Evolutionary conservation across 805 yeast genomes (phyloP).

Genomic region (Pachysolen tannophilus): DNA sequence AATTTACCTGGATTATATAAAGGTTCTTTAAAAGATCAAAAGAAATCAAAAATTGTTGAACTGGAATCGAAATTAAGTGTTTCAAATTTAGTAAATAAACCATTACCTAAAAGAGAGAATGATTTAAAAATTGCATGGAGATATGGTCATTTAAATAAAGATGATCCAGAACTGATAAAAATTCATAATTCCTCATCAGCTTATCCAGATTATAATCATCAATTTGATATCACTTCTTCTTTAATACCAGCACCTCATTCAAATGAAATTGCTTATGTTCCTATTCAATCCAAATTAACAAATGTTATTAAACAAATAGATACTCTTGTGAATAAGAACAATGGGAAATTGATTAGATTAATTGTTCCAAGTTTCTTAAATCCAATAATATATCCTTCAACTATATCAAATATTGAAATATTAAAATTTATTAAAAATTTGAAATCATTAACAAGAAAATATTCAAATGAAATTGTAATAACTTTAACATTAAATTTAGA

Average conservation of each 20-base stretch:
- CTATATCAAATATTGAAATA: constrained; percentile 32
- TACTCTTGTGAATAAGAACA: constrained; percentile 31
- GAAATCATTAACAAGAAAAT: constrained; percentile 41
- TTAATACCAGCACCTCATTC: constrained; percentile 58
- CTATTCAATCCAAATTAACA: constrained; percentile 19
- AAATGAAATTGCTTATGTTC: constrained; percentile 52
- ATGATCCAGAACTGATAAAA: constrained; percentile 17
- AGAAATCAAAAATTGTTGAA: constrained; percentile 46
- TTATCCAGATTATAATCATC: constrained; percentile 49
- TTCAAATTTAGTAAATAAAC: constrained; percentile 45
- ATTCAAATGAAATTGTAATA: constrained; percentile 38
- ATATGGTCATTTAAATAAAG: constrained; percentile 50
- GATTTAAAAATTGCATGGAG: constrained; percentile 93
- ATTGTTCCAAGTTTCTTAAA: constrained; percentile 72
- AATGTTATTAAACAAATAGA: constrained; percentile 34
- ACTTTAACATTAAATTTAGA: constrained; percentile 55
- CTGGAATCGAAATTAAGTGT: constrained; percentile 62
- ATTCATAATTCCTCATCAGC: constrained; percentile 20
- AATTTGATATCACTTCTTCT: constrained; percentile 71
- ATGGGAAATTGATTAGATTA: constrained; percentile 48
- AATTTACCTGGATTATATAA: constrained; percentile 73
- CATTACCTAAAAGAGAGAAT: constrained; percentile 16
- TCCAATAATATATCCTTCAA: constrained; percentile 64
- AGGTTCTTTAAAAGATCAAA: constrained; percentile 60
- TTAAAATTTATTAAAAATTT: constrained; percentile 57